Percentiles rank a stretch among this genome's conserved stretches.
Conservation (phyloP, 2,329 filamentous ascomycete genomes). For the Ascochyta clinopodiicola region DNA sequence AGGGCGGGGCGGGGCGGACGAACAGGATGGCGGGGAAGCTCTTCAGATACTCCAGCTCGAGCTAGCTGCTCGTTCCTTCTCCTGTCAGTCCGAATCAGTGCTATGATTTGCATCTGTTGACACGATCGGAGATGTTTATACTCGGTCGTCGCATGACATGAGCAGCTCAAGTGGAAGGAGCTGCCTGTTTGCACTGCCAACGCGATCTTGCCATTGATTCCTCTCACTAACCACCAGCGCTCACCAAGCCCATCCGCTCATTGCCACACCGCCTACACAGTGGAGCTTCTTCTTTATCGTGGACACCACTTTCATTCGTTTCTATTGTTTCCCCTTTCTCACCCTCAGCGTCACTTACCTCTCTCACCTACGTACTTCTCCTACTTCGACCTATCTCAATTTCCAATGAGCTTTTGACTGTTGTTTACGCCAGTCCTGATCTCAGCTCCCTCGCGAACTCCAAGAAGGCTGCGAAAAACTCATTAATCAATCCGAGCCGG, state of each 20-base stretch:
- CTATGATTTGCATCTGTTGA: background rate
- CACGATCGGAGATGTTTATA: background rate
- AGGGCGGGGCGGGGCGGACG: constrained; percentile 27
- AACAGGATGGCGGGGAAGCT: constrained; percentile 25
- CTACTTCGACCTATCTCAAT: constrained; percentile 10
- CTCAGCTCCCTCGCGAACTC: background rate
- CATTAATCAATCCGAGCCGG: background rate
- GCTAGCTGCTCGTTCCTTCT: constrained; percentile 19
- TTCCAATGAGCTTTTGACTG: constrained; percentile 17
- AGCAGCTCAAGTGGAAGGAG: constrained; percentile 32
- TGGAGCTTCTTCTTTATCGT: constrained; percentile 10
- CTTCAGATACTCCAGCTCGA: background rate
- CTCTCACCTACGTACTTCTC: constrained; percentile 14
- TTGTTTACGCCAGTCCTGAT: background rate
- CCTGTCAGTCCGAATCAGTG: constrained; percentile 7
- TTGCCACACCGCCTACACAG: constrained; percentile 19
- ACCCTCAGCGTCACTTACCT: constrained; percentile 2
- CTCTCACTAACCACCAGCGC: constrained; percentile 30
- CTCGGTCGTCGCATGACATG: constrained; percentile 15
- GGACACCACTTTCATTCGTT: constrained; percentile 35
- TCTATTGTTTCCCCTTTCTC: constrained; percentile 17
- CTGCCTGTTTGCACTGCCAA: constrained; percentile 24
- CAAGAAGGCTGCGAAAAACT: background rate
- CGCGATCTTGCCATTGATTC: constrained; percentile 24
- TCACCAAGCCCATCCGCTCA: constrained; percentile 21